A percentile compares a stretch with the other conserved stretches of the same genome.
phyloP scores from a whole-genome alignment of 108 stramenopile species.

The Aurantiochytrium sp. region DNA sequence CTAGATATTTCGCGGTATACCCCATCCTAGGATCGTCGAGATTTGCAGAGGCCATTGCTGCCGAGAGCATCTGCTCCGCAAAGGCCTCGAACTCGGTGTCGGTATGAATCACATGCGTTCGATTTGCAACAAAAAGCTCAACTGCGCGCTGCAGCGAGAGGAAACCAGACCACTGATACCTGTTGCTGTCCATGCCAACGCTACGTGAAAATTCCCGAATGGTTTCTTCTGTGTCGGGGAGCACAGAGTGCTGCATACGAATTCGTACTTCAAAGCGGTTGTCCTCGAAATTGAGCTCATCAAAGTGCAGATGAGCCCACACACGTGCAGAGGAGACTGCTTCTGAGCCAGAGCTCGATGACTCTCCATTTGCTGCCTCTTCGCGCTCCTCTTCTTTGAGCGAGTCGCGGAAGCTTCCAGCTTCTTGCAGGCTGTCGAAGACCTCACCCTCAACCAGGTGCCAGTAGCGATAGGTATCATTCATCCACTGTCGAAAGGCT shows the following conservation, averaged over 20 bases:
- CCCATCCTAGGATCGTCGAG: not conserved
- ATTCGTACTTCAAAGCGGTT: not conserved
- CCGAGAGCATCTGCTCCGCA: not conserved
- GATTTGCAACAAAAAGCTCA: not conserved
- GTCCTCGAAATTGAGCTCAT: not conserved
- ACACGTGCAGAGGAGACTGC: not conserved
- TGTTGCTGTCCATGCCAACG: not conserved
- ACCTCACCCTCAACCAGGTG: not conserved
- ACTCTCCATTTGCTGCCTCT: not conserved
- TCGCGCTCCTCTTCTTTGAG: not conserved
- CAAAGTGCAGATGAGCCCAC: conserved; percentile 15
- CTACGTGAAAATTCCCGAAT: not conserved
- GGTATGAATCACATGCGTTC: not conserved
- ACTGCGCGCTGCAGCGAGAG: not conserved
- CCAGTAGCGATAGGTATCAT: not conserved
- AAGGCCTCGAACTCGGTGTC: not conserved
- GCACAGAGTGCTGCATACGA: not conserved
- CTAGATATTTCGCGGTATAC: not conserved
- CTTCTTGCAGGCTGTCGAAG: not conserved
- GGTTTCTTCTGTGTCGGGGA: not conserved
- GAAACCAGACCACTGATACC: not conserved
- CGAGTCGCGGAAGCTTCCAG: not conserved
- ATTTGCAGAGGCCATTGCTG: not conserved
- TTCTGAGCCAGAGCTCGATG: no score
- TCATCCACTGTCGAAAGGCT: not conserved